Conservation (phyloP, 345 rosid species). For the Eucalyptus tenuipes region DNA sequence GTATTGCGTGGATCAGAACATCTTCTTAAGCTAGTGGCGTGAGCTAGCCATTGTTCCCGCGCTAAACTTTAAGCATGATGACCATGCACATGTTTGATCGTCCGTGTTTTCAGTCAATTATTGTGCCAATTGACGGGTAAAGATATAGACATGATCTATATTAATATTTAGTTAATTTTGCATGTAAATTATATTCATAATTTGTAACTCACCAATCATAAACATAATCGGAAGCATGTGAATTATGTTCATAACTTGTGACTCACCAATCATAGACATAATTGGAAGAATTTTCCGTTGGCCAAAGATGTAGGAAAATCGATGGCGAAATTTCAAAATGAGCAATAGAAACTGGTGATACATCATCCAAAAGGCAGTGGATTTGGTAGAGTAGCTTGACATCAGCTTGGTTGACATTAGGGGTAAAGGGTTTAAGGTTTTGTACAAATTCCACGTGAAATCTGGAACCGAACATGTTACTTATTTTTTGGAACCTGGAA, state of each 20-base stretch:
- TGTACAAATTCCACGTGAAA: too few species aligned
- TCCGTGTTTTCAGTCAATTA: not conserved
- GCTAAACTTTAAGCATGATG: not conserved
- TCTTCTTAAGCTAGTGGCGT: not conserved
- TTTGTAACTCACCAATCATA: not conserved
- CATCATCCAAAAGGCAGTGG: not conserved
- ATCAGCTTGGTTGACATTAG: not conserved
- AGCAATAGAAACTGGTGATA: not conserved
- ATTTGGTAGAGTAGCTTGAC: not conserved
- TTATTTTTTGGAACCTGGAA: too few species aligned
- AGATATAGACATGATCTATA: not conserved
- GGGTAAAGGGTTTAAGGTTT: too few species aligned
- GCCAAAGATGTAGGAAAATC: not conserved
- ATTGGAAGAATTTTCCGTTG: not conserved
- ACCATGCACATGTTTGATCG: not conserved
- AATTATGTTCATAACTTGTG: not conserved
- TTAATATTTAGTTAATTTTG: too few species aligned
- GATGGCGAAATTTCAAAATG: not conserved
- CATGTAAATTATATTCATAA: too few species aligned
- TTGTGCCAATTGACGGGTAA: not conserved
- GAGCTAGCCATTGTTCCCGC: not conserved
- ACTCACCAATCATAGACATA: not conserved
- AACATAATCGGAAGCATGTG: not conserved
- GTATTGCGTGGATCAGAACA: not conserved
- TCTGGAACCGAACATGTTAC: too few species aligned